These are phyloP conservation scores for Pseudoscleropodium purum DNA, from an alignment of 225 moss, liverwort and hornwort species.

Conservation along the genomic window DNA sequence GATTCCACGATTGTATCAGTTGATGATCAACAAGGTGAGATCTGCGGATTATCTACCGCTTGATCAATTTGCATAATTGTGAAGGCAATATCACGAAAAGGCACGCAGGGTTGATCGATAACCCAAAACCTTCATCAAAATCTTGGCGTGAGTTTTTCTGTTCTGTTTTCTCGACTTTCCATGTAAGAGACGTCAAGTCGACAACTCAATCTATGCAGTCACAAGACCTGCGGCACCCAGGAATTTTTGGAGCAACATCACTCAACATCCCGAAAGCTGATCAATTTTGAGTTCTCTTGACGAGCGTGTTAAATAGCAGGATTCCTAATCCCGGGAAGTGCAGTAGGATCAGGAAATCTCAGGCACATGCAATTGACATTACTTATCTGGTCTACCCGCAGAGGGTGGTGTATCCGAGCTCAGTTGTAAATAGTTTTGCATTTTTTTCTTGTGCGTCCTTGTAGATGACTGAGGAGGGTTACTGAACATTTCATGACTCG, in stretches of 20 bases:
- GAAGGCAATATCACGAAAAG: not conserved
- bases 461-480: not conserved
- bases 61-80: not conserved
- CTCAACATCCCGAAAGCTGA: not conserved
- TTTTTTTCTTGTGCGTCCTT: not conserved
- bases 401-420: not conserved
- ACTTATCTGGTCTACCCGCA: not conserved
- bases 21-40: not conserved
- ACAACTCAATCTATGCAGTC: not conserved
- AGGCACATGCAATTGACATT: not conserved
- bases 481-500: not conserved
- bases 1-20: constrained; percentile 11
- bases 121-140: not conserved
- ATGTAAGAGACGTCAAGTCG: not conserved
- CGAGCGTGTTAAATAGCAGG: not conserved
- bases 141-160: not conserved
- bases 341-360: not conserved
- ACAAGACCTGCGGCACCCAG: not conserved
- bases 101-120: not conserved
- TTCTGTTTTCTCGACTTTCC: not conserved
- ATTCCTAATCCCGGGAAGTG: not conserved
- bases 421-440: not conserved
- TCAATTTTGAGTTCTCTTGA: not conserved
- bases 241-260: not conserved
- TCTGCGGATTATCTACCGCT: not conserved